Evolutionary conservation across 2,329 filamentous ascomycete species (phyloP), one percentile per base, ranked within the genome.

Genomic region (Sordariomycetes sp.): DNA sequence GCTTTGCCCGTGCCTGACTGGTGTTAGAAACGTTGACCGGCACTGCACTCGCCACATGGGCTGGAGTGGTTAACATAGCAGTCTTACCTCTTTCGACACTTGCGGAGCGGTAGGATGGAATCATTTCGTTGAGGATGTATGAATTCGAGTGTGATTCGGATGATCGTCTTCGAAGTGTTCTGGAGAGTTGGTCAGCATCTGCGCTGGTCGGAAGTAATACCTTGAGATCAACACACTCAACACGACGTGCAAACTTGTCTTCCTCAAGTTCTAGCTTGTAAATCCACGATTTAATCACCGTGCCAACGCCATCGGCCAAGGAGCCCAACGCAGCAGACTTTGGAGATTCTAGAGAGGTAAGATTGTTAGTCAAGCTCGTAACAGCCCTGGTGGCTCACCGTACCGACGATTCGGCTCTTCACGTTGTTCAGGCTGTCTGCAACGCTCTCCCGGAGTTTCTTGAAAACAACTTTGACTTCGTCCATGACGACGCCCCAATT

Each of bases 401-500:
- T n/a, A n/a, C n/a, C n/a, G n/a, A n/a, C n/a, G n/a, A n/a, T n/a
- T n/a, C n/a, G n/a, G n/a, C n/a, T n/a, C 11, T 32, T 32, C n/a
- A 38, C 5, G 11, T 27, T 12, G 5, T 24, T 11, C 21, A 26
- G 23, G 20, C 18, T 19, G 15, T n/a, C 11, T 10, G 30, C 21
- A 14, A 19, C 16, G 18, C 12, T 11, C 30, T 31, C 30, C n/a
- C 11, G 30, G 11, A 35, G 21, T 20, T 17, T 21, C n/a, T 18
- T 14, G 19, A 47, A 45, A 5, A 21, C 34, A 1, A 27, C 34
- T 0, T 38, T 7, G 4, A 40, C 38, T n/a, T 55, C 48, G 11
- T 55, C 51, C 33, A 53, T 45, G 5, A 55, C 29, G 2, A 50
- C 32, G 6, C 47, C 43, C 53, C 51, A 55, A 21, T 45, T 39